phyloP scores from a whole-genome alignment of 345 rosid genomes.

The Balakata baccata region DNA sequence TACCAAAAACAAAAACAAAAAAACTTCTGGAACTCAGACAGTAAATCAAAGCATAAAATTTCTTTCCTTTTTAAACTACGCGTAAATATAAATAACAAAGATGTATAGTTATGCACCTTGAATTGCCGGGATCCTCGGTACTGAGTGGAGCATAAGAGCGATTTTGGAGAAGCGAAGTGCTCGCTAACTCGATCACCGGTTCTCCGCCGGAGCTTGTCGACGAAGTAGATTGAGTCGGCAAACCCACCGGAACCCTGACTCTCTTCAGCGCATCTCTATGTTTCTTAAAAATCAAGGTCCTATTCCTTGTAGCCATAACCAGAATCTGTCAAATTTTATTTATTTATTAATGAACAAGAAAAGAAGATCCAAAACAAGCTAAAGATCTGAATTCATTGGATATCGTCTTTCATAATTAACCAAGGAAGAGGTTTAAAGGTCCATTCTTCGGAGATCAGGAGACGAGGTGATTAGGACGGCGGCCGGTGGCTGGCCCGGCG shows the following conservation, averaged over 20 bases:
- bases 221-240: constrained; percentile 28
- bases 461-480: not conserved
- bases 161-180: constrained; percentile 65
- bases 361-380: not conserved
- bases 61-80: not conserved
- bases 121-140: constrained; percentile 82
- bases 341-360: not conserved
- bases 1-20: not conserved
- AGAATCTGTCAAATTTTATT: not conserved
- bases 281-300: constrained; percentile 62
- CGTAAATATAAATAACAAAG: too few relatives aligned
- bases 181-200: constrained; percentile 89
- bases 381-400: not conserved
- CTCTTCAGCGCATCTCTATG: constrained; percentile 87
- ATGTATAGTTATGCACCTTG: constrained; percentile 41
- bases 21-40: not conserved
- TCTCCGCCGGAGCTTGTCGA: constrained; percentile 45
- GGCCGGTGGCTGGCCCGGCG: not conserved
- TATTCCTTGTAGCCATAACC: constrained; percentile 83
- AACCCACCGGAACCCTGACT: constrained; percentile 61
- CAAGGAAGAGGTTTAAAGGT: too few relatives aligned
- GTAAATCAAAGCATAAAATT: constrained; percentile 1
- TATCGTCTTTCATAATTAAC: not conserved
- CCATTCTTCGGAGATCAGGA: constrained; percentile 4
- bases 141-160: constrained; percentile 78